These are phyloP conservation scores for Cyberlindnera galapagoensis DNA, from an alignment of 805 yeast genomes.

Conservation along the genomic window DNA sequence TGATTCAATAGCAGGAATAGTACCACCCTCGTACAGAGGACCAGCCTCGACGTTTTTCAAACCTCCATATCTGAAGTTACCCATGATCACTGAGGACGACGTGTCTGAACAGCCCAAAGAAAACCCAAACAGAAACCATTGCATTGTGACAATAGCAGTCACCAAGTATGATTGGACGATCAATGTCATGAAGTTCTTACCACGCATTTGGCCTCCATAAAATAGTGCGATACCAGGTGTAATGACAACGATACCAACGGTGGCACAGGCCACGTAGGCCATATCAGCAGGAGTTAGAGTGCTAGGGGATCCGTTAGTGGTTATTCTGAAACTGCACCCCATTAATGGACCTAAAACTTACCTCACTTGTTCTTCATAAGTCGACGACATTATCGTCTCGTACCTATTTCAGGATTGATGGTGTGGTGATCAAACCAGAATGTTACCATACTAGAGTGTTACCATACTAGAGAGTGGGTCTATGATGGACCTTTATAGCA, in stretches of 20 bases:
- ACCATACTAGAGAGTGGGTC: no score
- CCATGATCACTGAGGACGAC: constrained; percentile 66
- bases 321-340: neutral
- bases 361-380: constrained; percentile 3
- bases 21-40: constrained; percentile 67
- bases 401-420: no score
- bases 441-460: no score
- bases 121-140: constrained; percentile 97
- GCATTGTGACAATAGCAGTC: constrained; percentile 66
- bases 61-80: constrained; percentile 77
- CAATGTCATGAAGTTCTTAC: constrained; percentile 77
- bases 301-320: constrained; percentile 9
- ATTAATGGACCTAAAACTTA: neutral
- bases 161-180: constrained; percentile 69
- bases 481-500: no score
- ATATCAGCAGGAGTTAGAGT: constrained; percentile 38
- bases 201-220: constrained; percentile 58
- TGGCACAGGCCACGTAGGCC: constrained; percentile 35
- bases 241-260: constrained; percentile 58
- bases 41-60: constrained; percentile 59
- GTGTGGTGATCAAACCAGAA: no score
- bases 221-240: constrained; percentile 90
- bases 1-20: constrained; percentile 41
- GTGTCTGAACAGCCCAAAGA: constrained; percentile 77
- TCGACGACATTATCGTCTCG: neutral